phyloP scores from a whole-genome alignment of 2,329 filamentous ascomycete species.

The Colletotrichum orbiculare region DNA sequence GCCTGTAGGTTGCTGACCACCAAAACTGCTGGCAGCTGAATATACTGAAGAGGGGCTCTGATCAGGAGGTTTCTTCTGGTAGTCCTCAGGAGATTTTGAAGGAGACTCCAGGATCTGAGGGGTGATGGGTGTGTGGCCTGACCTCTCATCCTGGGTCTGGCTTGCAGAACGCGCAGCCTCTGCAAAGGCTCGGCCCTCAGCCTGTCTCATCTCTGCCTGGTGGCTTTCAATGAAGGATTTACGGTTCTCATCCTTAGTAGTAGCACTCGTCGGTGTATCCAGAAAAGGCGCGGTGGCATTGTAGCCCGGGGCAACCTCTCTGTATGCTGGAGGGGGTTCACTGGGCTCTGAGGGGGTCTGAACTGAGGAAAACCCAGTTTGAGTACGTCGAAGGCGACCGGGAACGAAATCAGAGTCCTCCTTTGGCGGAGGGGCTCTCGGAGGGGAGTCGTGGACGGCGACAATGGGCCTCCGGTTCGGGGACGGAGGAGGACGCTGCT shows the following conservation, averaged over 20 bases:
- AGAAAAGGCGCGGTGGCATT: constrained; percentile 54
- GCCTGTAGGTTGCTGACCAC: constrained; percentile 20
- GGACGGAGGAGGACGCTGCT: constrained; percentile 46
- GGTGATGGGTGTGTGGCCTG: constrained; percentile 41
- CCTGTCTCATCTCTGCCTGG: constrained; percentile 69
- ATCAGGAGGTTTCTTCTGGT: constrained; percentile 42
- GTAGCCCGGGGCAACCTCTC: constrained; percentile 46
- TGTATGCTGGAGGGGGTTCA: constrained; percentile 27
- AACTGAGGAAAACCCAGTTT: constrained; percentile 64
- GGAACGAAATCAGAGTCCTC: constrained; percentile 61
- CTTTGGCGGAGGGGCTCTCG: constrained; percentile 38
- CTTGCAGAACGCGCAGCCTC: constrained; percentile 55
- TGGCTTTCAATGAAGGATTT: constrained; percentile 69
- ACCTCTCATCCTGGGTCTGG: constrained; percentile 40
- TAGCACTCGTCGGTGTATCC: constrained; percentile 49
- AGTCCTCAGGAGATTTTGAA: constrained; percentile 38
- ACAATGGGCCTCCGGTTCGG: constrained; percentile 42
- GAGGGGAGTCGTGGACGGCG: constrained; percentile 42
- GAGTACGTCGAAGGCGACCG: constrained; percentile 64
- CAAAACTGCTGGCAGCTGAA: constrained; percentile 34
- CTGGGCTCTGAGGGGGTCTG: constrained; percentile 29
- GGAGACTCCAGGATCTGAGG: constrained; percentile 40
- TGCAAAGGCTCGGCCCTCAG: constrained; percentile 69
- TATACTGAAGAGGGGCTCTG: constrained; percentile 53
- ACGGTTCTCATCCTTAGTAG: constrained; percentile 60